Evolutionary conservation across 257 asterid genomes (phyloP), one percentile per base, ranked within the genome.

Genomic region (Solanum chiquidenum): DNA sequence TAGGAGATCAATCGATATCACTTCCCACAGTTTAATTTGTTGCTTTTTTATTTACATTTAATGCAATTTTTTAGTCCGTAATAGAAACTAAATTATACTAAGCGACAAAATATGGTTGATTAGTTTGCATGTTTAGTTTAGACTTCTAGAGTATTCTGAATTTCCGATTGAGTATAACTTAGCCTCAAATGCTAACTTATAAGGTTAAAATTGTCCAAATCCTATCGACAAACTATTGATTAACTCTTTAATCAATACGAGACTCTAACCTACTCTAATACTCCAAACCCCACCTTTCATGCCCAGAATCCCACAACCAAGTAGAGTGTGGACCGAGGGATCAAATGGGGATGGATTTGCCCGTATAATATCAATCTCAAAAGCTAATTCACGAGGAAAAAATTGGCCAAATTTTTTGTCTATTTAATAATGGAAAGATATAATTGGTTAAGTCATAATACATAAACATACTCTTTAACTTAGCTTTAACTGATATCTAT

Each of bases 211-310:
- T 5, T 72, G 1, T 72, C 14, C 23, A 34, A 16, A 34, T 8
- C 3, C 9, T 52, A 52, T 52, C n/a, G 0, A 0, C 2, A 52
- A 52, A 52, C n/a, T 52, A 29, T 0, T 14, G 2, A 20, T 2
- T 0, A 11, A 69, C 34, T 69, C 38, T 3, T 13, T 3, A 27
- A 12, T 2, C 6, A 69, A 12, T 31, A 1, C 18, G 8, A 13
- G 18, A 25, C 72, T n/a, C 18, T 64, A 64, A 64, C 34, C 8
- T 25, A 64, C 18, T 52, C 62, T 52, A 52, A 11, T 12, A 5
- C 8, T 5, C 5, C 34, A 64, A 10, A 11, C 34, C 71, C 34
- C 14, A 23, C 71, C 71, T 23, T 62, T 12, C 73, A 25, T 5
- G 35, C 25, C 34, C 18, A 25, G 18, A 66, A 5, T 9, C 7